These are phyloP conservation scores for Boletales sp. DNA, from an alignment of 768 basidiomycete species.

Conservation along the genomic window DNA sequence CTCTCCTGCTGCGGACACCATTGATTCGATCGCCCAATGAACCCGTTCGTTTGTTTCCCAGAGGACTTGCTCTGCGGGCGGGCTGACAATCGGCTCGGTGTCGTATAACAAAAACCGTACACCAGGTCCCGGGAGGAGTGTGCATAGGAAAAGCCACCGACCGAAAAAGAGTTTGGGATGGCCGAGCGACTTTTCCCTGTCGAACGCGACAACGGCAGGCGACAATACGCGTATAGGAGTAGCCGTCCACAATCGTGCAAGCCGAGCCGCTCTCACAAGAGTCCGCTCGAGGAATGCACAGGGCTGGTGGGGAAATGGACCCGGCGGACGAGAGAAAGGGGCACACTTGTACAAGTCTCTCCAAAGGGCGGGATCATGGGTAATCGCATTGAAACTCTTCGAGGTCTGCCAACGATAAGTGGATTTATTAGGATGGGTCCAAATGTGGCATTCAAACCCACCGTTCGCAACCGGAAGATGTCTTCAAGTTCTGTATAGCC, in stretches of 20 bases:
- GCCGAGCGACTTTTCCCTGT: background rate
- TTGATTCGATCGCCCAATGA: background rate
- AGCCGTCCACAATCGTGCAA: background rate
- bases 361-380: no score
- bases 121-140: background rate
- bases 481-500: no score
- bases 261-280: background rate
- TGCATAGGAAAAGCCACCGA: background rate
- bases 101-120: background rate
- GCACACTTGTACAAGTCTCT: background rate
- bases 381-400: no score
- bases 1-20: background rate
- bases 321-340: background rate
- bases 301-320: background rate
- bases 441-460: no score
- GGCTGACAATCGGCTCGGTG: background rate
- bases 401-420: no score
- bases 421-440: no score
- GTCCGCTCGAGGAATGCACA: background rate
- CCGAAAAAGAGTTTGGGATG: background rate
- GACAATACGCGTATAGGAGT: background rate
- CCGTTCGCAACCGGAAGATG: no score
- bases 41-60: background rate
- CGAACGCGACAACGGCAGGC: background rate
- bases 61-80: background rate